Conservation (phyloP, 2,329 filamentous ascomycete genomes). For the Aspergillus awamori region DNA sequence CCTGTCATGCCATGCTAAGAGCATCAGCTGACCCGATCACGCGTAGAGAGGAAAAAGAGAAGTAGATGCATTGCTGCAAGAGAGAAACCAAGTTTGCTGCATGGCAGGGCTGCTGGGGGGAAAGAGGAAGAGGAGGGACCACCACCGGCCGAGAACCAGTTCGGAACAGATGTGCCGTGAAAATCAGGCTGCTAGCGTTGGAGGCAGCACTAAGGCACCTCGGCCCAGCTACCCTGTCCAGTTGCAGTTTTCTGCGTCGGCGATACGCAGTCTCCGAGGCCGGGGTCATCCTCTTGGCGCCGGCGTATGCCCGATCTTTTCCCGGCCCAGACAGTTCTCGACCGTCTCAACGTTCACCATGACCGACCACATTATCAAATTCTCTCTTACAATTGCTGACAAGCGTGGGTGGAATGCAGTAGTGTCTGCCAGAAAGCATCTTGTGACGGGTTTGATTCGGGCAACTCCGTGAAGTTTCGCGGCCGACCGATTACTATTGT, state of each 20-base stretch:
- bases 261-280: not conserved
- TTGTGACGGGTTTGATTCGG: not conserved
- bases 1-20: slow-evolving; percentile 4
- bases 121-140: too few species aligned
- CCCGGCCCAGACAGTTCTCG: not conserved
- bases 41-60: not conserved
- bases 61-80: not conserved
- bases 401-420: slow-evolving; percentile 11
- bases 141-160: slow-evolving; percentile 8
- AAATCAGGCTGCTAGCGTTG: slow-evolving; percentile 9
- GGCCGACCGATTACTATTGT: not conserved
- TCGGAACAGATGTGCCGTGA: slow-evolving; percentile 8
- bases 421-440: slow-evolving; percentile 12
- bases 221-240: not conserved
- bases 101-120: too few species aligned
- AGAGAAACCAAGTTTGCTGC: too few species aligned
- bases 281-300: not conserved
- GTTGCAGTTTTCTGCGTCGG: not conserved
- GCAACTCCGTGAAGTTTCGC: not conserved
- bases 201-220: not conserved
- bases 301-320: not conserved
- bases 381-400: not conserved
- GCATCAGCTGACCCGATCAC: slow-evolving; percentile 9
- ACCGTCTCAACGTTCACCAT: not conserved
- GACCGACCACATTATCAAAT: slow-evolving; percentile 3